Conservation (phyloP, 495 filamentous ascomycete genomes). For the Xylaria castorea region DNA sequence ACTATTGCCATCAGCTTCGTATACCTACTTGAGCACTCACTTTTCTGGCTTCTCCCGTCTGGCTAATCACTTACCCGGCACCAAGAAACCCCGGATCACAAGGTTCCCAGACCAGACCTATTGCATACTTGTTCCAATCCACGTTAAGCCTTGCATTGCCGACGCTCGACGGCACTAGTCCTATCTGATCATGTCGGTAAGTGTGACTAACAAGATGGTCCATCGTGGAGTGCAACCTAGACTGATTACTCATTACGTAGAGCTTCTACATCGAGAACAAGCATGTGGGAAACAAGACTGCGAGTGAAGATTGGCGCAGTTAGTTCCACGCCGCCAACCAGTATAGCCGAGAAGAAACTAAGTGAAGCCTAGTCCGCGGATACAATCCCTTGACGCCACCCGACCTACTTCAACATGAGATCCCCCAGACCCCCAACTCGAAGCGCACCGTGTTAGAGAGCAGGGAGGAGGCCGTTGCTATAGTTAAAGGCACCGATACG, state of each 20-base stretch:
- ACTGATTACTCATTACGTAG: conserved; percentile 39
- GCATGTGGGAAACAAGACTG: conserved; percentile 79
- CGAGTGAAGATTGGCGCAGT: conserved; percentile 93
- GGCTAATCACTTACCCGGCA: conserved; percentile 18
- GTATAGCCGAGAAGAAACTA: conserved; percentile 1
- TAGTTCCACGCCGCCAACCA: conserved; percentile 37
- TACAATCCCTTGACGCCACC: conserved; percentile 95
- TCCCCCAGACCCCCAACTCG: conserved; percentile 77
- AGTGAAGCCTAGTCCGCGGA: conserved; percentile 68
- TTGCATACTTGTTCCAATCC: background rate
- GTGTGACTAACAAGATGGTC: conserved; percentile 21
- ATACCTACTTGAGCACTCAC: background rate
- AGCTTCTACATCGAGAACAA: conserved; percentile 89
- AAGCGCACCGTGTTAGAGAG: conserved; percentile 79
- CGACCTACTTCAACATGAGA: conserved; percentile 94
- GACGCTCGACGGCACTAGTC: background rate
- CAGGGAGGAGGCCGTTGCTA: conserved; percentile 79
- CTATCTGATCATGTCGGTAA: conserved; percentile 40
- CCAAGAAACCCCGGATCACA: background rate
- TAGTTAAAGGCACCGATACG: conserved; percentile 81
- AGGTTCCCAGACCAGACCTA: background rate
- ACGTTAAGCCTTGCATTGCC: conserved; percentile 9
- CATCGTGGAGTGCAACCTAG: conserved; percentile 13
- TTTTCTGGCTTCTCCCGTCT: conserved; percentile 2
- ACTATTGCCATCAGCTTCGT: background rate